Evolutionary conservation across 2,329 filamentous ascomycete species (phyloP).

Genomic region (Cercospora beticola): DNA sequence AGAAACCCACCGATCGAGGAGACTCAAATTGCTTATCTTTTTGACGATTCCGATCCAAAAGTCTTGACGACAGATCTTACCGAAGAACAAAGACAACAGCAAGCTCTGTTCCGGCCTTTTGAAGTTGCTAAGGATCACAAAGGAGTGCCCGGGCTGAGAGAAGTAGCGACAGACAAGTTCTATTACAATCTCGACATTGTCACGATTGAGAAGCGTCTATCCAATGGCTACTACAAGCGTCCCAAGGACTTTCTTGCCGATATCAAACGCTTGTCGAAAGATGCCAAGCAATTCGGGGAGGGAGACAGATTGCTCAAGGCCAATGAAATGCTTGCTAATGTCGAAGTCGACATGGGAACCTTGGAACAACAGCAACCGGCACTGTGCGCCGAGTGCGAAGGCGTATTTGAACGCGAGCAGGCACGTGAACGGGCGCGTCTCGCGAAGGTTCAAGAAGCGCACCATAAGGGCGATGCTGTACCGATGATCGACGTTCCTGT

Average conservation of each 20-base stretch:
- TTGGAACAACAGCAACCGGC: conserved; percentile 66
- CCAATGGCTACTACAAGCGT: conserved; percentile 92
- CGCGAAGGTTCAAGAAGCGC: conserved; percentile 58
- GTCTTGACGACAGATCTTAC: conserved; percentile 60
- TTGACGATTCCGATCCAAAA: conserved; percentile 76
- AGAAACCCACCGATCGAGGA: conserved; percentile 75
- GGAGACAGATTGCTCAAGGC: conserved; percentile 79
- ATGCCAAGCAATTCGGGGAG: conserved; percentile 80
- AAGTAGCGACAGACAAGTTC: conserved; percentile 75
- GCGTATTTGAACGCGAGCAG: conserved; percentile 71
- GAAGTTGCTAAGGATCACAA: conserved; percentile 77
- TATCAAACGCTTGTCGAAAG: conserved; percentile 79
- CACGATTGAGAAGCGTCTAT: conserved; percentile 92
- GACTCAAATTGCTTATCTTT: conserved; percentile 73
- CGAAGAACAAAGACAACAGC: conserved; percentile 54
- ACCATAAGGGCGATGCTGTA: conserved; percentile 58
- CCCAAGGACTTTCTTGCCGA: conserved; percentile 87
- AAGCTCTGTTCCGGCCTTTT: conserved; percentile 66
- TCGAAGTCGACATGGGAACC: conserved; percentile 84
- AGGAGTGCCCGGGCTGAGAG: conserved; percentile 71
- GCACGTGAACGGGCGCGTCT: conserved; percentile 57
- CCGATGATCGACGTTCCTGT: conserved; percentile 41
- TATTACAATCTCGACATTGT: conserved; percentile 94
- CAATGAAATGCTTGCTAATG: conserved; percentile 87
- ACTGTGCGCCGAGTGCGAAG: conserved; percentile 73